Evolutionary conservation across 148 eudicot genomes (phyloP), one percentile per base, ranked within the genome.

Genomic region (Fallopia convolvulus): DNA sequence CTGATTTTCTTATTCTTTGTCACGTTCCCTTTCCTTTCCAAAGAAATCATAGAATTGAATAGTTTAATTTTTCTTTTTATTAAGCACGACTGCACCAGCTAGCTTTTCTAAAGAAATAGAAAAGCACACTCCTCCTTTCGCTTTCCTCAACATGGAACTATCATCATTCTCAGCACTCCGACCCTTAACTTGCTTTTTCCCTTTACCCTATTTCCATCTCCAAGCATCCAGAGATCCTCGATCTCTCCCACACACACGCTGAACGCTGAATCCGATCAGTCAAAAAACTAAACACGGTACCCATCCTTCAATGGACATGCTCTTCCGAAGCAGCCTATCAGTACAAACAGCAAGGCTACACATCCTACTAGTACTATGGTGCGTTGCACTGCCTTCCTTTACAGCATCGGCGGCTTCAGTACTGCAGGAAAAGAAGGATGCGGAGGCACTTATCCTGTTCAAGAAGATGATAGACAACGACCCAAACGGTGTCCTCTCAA

Each of bases 381-480:
- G 75, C 36, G 17, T 81, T 79, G 70, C 79, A 30, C 81, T 77
- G 15, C 5, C 46, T 82, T 6, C 49, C 70, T 20, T 74, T 68
- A 75, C 84, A 8, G 72, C 75, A 49, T 63, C 44, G 8, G 61
- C 44, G 8, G 61, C 81, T 10, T 70, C 80, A 0, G 78, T 80
- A 40, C 0, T 26, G 30, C 77, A 76, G 0, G 71, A 76, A 17
- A 83, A 88, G 72, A 88, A 88, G 6, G 99, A 94, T 33, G 87
- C 88, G 0, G 84, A 80, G 73, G 82, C 93, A 1, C 85, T 94
- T 30, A n/a, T 89, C 2, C 40, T 81, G 15, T 94, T 94, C 83
- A 95, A 92, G 86, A 92, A 88, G 76, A 86, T 85, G 89, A 83
- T 94, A 42, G 82, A 81, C 6, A 68, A 50, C 17, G 97, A 95